Evolutionary conservation across 177 flowering plant genomes (phyloP), one percentile per base, ranked within the genome.

Genomic region (Telopea speciosissima): DNA sequence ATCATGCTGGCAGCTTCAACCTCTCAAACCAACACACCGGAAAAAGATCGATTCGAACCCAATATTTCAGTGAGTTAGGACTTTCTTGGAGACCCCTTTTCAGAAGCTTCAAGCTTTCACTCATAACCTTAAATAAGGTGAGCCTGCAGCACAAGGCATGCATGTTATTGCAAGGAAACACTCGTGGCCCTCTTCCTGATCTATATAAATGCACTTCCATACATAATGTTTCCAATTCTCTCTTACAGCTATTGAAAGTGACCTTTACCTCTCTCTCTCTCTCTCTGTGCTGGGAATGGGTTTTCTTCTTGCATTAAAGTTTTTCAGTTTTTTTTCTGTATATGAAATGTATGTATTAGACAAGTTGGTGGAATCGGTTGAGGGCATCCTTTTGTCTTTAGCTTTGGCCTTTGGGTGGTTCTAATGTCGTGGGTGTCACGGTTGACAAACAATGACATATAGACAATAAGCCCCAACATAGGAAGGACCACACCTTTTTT

Each of bases 1-100:
- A 85, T 85, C 88, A 85, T 83, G 88, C 88, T 85, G 88, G 88
- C 88, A 85, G 88, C 88, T 85, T 85, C 86, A 85, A 74, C 75
- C 86, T 83, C 88, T 85, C 86, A 83, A 72, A 79, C 86, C 85
- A 83, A 85, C 88, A 81, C 3, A 49, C 54, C 54, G 8, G 54
- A 49, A 49, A 16, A 85, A 28, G 62, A 11, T 36, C 28, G 17
- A 45, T 7, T 9, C 49, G n/a, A 44, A 63, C 40, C 65, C 25
- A 26, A 63, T 63, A 21, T 3, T 63, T 17, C 65, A 63, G 14
- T 8, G 21, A 63, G 5, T 14, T 28, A 17, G 16, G 42, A 7
- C 40, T 10, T 22, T 28, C 66, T 63, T 63, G 36, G 42, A 31
- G 19, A 25, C 65, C 25, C 66, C 9, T 31, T 63, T 36, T 13